Evolutionary conservation across 257 asterid species (phyloP).

Genomic region (Salvia splendens): DNA sequence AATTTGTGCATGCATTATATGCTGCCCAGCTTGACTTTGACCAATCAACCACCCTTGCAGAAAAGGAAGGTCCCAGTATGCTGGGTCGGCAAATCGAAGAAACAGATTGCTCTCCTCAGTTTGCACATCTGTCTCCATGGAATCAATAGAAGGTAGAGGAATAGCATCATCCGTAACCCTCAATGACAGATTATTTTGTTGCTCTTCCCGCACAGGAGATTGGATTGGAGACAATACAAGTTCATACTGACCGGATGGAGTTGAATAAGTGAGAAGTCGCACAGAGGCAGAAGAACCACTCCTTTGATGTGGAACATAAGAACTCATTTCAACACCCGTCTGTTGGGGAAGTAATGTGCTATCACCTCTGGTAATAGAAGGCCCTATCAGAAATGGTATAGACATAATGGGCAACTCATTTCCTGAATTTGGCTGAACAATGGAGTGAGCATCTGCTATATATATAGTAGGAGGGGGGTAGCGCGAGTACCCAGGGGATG

Average conservation of each 20-base stretch:
- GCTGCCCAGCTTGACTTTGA: conserved; percentile 89
- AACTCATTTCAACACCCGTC: conserved; percentile 44
- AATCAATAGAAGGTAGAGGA: conserved; percentile 53
- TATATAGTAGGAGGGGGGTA: conserved; percentile 94
- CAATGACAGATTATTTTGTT: conserved; percentile 46
- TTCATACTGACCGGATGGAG: conserved; percentile 95
- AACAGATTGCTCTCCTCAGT: conserved; percentile 66
- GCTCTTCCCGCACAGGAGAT: conserved; percentile 62
- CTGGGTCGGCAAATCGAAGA: conserved; percentile 82
- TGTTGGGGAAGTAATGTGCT: conserved; percentile 47
- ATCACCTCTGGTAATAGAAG: conserved; percentile 63
- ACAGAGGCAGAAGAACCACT: conserved; percentile 70
- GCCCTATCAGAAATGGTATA: conserved; percentile 75
- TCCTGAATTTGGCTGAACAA: conserved; percentile 59
- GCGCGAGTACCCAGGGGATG: conserved; percentile 80
- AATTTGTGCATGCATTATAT: conserved; percentile 54
- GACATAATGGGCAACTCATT: conserved; percentile 77
- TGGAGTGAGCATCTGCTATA: conserved; percentile 72
- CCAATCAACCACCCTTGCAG: conserved; percentile 97
- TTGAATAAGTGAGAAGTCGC: conserved; percentile 81
- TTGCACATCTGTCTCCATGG: conserved; percentile 72
- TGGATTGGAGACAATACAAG: conserved; percentile 79
- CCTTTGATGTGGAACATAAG: conserved; percentile 56
- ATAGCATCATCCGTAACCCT: conserved; percentile 48
- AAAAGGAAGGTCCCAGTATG: conserved; percentile 94